A percentile compares a stretch with the other conserved stretches of the same genome.
phyloP scores from a whole-genome alignment of 2,329 filamentous ascomycete genomes.

The Metarhizium robertsii region DNA sequence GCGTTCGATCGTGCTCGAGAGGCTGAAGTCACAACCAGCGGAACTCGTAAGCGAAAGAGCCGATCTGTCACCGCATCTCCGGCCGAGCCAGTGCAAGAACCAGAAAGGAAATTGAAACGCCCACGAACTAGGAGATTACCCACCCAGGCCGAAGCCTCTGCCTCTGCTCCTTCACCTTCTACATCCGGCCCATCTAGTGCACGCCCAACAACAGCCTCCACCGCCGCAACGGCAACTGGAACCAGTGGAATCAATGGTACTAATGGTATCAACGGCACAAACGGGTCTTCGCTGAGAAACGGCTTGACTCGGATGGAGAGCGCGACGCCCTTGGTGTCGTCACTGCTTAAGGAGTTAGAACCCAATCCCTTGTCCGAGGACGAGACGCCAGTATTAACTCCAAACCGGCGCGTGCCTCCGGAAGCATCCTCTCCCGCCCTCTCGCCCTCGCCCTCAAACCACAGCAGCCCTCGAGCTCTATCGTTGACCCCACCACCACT shows the following conservation, averaged over 20 bases:
- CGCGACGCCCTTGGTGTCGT: slow-evolving; percentile 74
- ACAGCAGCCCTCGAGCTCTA: slow-evolving; percentile 57
- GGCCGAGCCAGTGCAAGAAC: slow-evolving; percentile 56
- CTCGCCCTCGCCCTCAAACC: slow-evolving; percentile 56
- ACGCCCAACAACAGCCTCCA: slow-evolving; percentile 11
- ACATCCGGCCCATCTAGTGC: slow-evolving; percentile 18
- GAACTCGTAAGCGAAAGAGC: slow-evolving; percentile 62
- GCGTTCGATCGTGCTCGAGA: slow-evolving; percentile 80
- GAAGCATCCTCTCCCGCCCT: slow-evolving; percentile 50
- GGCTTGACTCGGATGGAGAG: slow-evolving; percentile 23
- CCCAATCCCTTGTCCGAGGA: slow-evolving; percentile 50
- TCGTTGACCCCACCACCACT: slow-evolving; percentile 63
- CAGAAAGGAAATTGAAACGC: slow-evolving; percentile 77
- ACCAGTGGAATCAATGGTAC: neutral
- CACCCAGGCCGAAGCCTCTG: slow-evolving; percentile 36
- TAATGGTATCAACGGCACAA: neutral
- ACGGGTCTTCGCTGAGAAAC: slow-evolving; percentile 13
- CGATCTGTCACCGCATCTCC: slow-evolving; percentile 64
- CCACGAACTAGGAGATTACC: slow-evolving; percentile 66
- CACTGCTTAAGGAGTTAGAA: slow-evolving; percentile 81
- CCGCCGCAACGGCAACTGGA: neutral
- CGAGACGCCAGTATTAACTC: slow-evolving; percentile 26
- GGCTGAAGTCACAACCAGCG: slow-evolving; percentile 41
- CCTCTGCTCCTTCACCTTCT: slow-evolving; percentile 25
- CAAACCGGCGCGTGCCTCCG: slow-evolving; percentile 20